phyloP scores from a whole-genome alignment of 1,139 yeast species.

The Sugiyamaella sp. region DNA sequence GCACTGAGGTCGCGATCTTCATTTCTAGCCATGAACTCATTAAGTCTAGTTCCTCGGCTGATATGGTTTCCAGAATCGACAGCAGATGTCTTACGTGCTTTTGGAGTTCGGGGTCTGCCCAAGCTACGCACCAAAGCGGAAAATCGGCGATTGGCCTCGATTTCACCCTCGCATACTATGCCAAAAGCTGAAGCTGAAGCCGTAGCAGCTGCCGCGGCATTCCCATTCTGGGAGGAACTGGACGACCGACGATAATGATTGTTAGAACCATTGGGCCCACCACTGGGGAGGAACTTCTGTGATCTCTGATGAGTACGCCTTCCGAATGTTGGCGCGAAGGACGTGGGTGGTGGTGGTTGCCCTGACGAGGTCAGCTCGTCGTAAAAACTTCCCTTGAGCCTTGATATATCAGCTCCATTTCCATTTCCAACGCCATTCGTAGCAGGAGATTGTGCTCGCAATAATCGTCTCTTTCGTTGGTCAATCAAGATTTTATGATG shows the following conservation, averaged over 20 bases:
- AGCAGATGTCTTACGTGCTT: not conserved
- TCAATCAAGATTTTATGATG: slow-evolving; percentile 37
- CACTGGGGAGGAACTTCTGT: slow-evolving; percentile 6
- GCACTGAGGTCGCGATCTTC: slow-evolving; percentile 57
- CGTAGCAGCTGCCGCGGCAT: not conserved
- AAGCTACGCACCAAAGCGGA: slow-evolving; percentile 33
- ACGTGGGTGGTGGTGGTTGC: slow-evolving; percentile 17
- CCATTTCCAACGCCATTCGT: slow-evolving; percentile 2
- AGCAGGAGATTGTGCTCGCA: slow-evolving; percentile 14
- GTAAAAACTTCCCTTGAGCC: slow-evolving; percentile 14
- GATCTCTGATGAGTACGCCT: slow-evolving; percentile 14
- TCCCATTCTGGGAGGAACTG: slow-evolving; percentile 5
- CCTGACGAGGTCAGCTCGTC: slow-evolving; percentile 16
- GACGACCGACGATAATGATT: slow-evolving; percentile 10
- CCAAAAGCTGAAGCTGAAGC: slow-evolving; percentile 1
- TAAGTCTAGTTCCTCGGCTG: slow-evolving; percentile 45
- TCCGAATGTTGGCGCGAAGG: slow-evolving; percentile 15
- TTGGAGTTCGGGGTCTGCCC: slow-evolving; percentile 33
- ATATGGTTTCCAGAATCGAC: not conserved
- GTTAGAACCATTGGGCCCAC: not conserved
- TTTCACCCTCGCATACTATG: slow-evolving; percentile 26
- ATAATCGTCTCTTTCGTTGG: slow-evolving; percentile 31
- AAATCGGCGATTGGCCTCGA: slow-evolving; percentile 29
- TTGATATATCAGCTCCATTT: slow-evolving; percentile 15
- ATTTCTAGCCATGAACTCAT: slow-evolving; percentile 76